Evolutionary conservation across 2,329 filamentous ascomycete genomes (phyloP).

Genomic region (Aureobasidium leucospermi): DNA sequence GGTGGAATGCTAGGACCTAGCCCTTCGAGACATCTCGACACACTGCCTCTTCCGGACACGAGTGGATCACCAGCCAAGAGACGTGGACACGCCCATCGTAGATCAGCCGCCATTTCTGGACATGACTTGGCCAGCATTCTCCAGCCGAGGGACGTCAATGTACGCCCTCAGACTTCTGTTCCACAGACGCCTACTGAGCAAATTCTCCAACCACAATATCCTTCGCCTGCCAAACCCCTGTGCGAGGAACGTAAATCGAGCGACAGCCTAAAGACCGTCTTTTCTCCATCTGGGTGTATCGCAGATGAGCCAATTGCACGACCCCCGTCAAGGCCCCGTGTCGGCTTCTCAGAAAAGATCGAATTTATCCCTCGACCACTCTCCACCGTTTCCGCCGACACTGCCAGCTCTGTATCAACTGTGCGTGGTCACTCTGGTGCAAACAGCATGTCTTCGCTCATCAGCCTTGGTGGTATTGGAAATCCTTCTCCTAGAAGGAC

Average conservation of each 20-base stretch:
- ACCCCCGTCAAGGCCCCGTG: slow-evolving; percentile 52
- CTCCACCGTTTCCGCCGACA: slow-evolving; percentile 78
- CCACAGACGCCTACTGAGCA: slow-evolving; percentile 1
- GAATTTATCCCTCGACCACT: slow-evolving; percentile 78
- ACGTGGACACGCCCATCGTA: slow-evolving; percentile 69
- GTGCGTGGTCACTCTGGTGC: slow-evolving; percentile 66
- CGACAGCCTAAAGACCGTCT: not conserved
- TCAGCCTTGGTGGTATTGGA: slow-evolving; percentile 43
- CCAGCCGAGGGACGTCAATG: slow-evolving; percentile 48
- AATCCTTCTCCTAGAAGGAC: slow-evolving; percentile 10
- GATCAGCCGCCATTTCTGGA: slow-evolving; percentile 74
- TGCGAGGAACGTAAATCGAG: not conserved
- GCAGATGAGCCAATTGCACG: slow-evolving; percentile 18
- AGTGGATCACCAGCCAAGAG: slow-evolving; percentile 46
- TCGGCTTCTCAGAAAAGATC: slow-evolving; percentile 77
- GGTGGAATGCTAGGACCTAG: slow-evolving; percentile 59
- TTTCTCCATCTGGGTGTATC: not conserved
- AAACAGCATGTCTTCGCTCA: slow-evolving; percentile 71
- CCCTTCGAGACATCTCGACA: slow-evolving; percentile 57
- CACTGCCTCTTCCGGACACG: slow-evolving; percentile 47
- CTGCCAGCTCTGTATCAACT: slow-evolving; percentile 66
- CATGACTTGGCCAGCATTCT: slow-evolving; percentile 71
- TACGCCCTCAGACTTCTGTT: not conserved
- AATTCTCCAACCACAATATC: not conserved
- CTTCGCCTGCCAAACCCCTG: slow-evolving; percentile 7